These are phyloP conservation scores for Tanozyma kutaoensis DNA, from an alignment of 805 yeast species.

Conservation along the genomic window DNA sequence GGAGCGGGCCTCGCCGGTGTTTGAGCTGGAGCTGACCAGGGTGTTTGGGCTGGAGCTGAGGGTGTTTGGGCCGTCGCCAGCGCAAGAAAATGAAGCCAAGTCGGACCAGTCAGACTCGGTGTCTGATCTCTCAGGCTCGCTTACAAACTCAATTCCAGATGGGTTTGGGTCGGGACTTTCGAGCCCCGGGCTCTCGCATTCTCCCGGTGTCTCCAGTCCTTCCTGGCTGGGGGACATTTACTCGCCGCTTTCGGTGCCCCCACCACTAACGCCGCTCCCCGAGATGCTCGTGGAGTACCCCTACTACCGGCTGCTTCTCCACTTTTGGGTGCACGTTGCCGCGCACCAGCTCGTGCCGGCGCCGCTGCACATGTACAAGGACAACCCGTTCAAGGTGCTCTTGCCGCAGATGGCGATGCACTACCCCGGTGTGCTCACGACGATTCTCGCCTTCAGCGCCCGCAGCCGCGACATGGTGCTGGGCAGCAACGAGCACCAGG, in stretches of 20 bases:
- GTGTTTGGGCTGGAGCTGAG: no score
- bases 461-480: conserved; percentile 13
- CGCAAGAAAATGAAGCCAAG: no score
- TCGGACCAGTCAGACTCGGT: no score
- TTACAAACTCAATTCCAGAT: no score
- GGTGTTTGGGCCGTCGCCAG: no score
- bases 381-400: conserved; percentile 53
- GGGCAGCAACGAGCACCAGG: conserved; percentile 11
- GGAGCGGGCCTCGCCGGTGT: no score
- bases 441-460: conserved; percentile 35
- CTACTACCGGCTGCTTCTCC: conserved; percentile 45
- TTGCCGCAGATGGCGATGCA: conserved; percentile 59
- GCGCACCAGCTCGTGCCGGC: conserved; percentile 55
- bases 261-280: conserved; percentile 32
- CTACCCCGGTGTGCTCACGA: conserved; percentile 40
- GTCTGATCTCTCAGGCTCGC: no score
- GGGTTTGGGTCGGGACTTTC: no score
- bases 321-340: conserved; percentile 48
- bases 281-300: conserved; percentile 48
- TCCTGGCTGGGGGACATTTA: background rate
- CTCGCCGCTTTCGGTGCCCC: conserved; percentile 13
- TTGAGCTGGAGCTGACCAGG: no score
- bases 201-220: no score
- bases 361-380: conserved; percentile 37
- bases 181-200: no score